phyloP scores from a whole-genome alignment of 1,139 yeast genomes.

The Pichia sp. region DNA sequence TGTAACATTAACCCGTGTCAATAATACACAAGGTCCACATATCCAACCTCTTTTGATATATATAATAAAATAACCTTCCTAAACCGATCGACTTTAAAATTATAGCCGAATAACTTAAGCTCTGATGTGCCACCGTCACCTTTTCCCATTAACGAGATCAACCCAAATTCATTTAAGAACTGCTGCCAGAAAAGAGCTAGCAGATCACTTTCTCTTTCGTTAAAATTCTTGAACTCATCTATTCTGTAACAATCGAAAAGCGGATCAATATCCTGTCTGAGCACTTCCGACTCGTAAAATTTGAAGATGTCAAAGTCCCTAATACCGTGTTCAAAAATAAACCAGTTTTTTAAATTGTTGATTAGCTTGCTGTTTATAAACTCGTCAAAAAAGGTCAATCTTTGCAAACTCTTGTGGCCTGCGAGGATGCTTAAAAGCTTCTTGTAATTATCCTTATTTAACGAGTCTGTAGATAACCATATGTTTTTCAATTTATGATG shows the following conservation, averaged over 20 bases:
- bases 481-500: slow-evolving; percentile 13
- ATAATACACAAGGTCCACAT: slow-evolving; percentile 23
- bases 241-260: slow-evolving; percentile 19
- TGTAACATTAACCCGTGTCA: not conserved
- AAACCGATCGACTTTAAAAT: slow-evolving; percentile 20
- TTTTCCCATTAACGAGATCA: slow-evolving; percentile 16
- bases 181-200: slow-evolving; percentile 25
- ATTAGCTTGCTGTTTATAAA: slow-evolving; percentile 20
- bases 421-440: slow-evolving; percentile 10
- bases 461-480: slow-evolving; percentile 21
- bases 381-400: slow-evolving; percentile 25
- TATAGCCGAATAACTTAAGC: slow-evolving; percentile 27
- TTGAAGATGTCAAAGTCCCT: slow-evolving; percentile 20
- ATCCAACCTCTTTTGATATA: slow-evolving; percentile 22
- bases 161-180: slow-evolving; percentile 15
- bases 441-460: slow-evolving; percentile 17
- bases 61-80: slow-evolving; percentile 23
- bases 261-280: slow-evolving; percentile 21
- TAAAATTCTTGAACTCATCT: slow-evolving; percentile 21
- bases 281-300: slow-evolving; percentile 22
- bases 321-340: slow-evolving; percentile 22
- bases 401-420: slow-evolving; percentile 10
- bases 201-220: slow-evolving; percentile 18
- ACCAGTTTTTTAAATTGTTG: slow-evolving; percentile 25
- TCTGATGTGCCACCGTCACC: slow-evolving; percentile 2